Conservation (phyloP, 495 filamentous ascomycete species). For the Xylaria cubensis region DNA sequence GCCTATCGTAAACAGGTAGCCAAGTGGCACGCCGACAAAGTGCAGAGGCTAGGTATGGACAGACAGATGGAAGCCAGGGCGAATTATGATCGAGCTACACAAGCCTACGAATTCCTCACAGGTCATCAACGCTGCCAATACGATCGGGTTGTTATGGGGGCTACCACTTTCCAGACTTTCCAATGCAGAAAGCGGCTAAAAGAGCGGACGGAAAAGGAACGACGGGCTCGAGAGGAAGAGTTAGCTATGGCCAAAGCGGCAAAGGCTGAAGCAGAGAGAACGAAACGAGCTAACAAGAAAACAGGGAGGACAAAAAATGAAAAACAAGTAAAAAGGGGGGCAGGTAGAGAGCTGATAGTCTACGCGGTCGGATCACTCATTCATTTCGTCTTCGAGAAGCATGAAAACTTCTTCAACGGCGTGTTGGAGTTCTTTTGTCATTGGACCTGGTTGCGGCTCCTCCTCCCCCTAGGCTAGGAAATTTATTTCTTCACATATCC, state of each 20-base stretch:
- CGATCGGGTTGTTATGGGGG: background rate
- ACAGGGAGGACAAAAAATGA: background rate
- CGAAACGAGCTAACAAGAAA: background rate
- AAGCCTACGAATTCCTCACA: background rate
- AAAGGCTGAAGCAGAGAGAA: background rate
- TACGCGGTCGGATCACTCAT: background rate
- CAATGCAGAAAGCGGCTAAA: too few species aligned
- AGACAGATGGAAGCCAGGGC: background rate
- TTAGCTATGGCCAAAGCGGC: background rate
- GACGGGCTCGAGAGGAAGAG: background rate
- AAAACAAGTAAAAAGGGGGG: background rate
- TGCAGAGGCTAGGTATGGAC: background rate
- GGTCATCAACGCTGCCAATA: background rate
- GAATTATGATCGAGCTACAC: background rate
- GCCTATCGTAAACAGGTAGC: background rate
- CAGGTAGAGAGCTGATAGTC: background rate
- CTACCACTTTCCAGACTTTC: background rate
- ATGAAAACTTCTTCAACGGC: background rate
- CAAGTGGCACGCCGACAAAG: slow-evolving; percentile 2
- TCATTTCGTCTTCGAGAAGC: background rate
- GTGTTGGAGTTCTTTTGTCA: background rate
- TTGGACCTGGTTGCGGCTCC: background rate
- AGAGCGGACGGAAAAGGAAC: background rate
- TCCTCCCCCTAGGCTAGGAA: background rate
- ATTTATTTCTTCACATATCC: background rate